Base-by-base conservation (phyloP, 306 rosid species). In the Cucumis hystrix region DNA sequence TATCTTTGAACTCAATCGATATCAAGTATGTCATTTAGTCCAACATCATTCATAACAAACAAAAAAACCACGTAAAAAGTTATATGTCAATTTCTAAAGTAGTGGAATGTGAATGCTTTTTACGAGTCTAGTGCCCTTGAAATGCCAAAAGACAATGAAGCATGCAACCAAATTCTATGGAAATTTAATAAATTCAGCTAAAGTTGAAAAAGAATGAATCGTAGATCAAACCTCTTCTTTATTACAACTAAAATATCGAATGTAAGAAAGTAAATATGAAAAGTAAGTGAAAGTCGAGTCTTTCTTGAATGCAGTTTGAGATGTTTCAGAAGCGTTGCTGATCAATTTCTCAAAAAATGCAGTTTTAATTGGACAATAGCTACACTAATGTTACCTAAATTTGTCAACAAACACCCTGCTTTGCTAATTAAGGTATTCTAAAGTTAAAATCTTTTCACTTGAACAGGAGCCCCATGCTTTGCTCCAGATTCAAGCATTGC, bases 401-500 rank as follows among this genome's bases (percentile, higher is more conserved):
- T 10, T 68, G 37, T 11, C 7, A 30, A 68, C 10, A 68, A 21
- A n/a, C 41, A 70, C 40, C 57, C 13, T 7, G 75, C 12, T 69
- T 13, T 7, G 75, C 12, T 69, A 13, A 45, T 25, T 13, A 70
- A 70, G 40, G 12, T 69, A 25, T 47, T 37, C 59, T 70, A 66
- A 77, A 68, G 79, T 89, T 82, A 93, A 84, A 90, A 93, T 75
- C 80, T 88, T 61, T 90, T 93, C 74, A 93, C 96, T 3, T 74
- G 82, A 83, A 90, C 93, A 61, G 80, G 82, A 45, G 89, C 91
- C 12, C 98, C 97, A 69, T 89, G 80, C 84, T 76, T 89, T 37
- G 86, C 21, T 82, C 98, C 98, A 1, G 98, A 94, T 74, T 91
- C 98, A 80, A 92, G 91, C 97, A 91, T 92, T 76, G 98, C 98